Evolutionary conservation across 2,329 filamentous ascomycete species (phyloP).

Genomic region (Atkinsonella texensis): DNA sequence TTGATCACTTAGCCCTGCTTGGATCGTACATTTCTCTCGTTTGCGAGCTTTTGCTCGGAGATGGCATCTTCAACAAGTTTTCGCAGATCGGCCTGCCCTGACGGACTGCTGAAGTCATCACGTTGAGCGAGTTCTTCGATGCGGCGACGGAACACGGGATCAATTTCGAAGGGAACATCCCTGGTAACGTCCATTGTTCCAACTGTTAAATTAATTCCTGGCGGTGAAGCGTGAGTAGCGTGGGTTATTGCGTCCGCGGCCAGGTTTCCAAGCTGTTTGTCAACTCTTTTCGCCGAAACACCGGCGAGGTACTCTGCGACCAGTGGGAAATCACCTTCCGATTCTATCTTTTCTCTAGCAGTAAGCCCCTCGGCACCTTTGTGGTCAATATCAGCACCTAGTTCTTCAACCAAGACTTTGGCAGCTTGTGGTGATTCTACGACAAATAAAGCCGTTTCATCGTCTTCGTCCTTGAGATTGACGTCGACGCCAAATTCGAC

Average conservation of each 20-base stretch:
- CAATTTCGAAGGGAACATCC: conserved; percentile 50
- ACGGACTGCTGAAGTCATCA: conserved; percentile 70
- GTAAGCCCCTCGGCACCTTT: conserved; percentile 66
- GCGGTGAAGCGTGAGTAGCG: conserved; percentile 52
- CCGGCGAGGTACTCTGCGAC: conserved; percentile 58
- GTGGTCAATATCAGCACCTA: conserved; percentile 55
- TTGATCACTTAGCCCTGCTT: conserved; percentile 39
- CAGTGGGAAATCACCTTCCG: conserved; percentile 65
- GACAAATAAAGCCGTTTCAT: conserved; percentile 91
- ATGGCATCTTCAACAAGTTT: conserved; percentile 73
- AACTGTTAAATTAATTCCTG: conserved; percentile 66
- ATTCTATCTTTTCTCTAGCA: conserved; percentile 67
- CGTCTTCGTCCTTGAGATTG: conserved; percentile 78
- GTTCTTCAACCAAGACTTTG: conserved; percentile 67
- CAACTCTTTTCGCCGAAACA: conserved; percentile 16
- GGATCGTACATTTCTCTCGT: conserved; percentile 52
- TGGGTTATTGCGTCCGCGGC: conserved; percentile 18
- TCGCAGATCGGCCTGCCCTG: conserved; percentile 68
- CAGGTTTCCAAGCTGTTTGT: conserved; percentile 17
- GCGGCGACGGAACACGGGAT: conserved; percentile 70
- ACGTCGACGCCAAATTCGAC: conserved; percentile 66
- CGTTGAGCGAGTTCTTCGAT: conserved; percentile 83
- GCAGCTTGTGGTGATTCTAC: conserved; percentile 72
- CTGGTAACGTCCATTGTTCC: conserved; percentile 57
- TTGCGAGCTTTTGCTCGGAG: conserved; percentile 48